phyloP scores from a whole-genome alignment of 1,284 basidiomycete genomes.

The Rugosomyces carneus region DNA sequence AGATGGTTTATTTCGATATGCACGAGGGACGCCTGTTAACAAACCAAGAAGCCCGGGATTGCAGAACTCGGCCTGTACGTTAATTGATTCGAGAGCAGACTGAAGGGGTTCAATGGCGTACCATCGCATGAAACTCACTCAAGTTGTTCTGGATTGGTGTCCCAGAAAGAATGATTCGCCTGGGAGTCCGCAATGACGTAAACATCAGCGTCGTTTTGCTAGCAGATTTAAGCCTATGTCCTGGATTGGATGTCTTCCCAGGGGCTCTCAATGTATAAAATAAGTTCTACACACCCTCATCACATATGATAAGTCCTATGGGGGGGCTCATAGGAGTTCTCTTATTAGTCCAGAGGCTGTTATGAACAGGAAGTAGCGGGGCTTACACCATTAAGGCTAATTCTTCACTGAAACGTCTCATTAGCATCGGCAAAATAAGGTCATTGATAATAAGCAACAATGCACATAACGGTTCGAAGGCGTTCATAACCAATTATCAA shows the following conservation, averaged over 20 bases:
- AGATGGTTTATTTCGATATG: not conserved
- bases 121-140: constrained; percentile 95
- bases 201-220: constrained; percentile 92
- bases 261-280: not conserved
- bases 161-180: constrained; percentile 87
- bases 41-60: constrained; percentile 84
- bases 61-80: constrained; percentile 78
- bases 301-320: constrained; percentile 92
- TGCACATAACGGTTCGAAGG: constrained; percentile 73
- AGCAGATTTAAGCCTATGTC: constrained; percentile 91
- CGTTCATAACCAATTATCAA: constrained; percentile 96
- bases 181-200: constrained; percentile 66
- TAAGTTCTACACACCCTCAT: constrained; percentile 61
- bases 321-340: constrained; percentile 51
- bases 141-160: constrained; percentile 98
- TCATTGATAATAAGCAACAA: constrained; percentile 27
- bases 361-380: not conserved
- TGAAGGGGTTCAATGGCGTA: constrained; percentile 22
- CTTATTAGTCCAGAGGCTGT: not conserved
- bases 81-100: not conserved
- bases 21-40: constrained; percentile 9
- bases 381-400: constrained; percentile 59
- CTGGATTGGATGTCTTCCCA: constrained; percentile 31
- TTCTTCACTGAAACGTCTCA: constrained; percentile 40
- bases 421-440: not conserved